Evolutionary conservation across 345 rosid genomes (phyloP), one percentile per base, ranked within the genome.

Genomic region (Moricandia arvensis): DNA sequence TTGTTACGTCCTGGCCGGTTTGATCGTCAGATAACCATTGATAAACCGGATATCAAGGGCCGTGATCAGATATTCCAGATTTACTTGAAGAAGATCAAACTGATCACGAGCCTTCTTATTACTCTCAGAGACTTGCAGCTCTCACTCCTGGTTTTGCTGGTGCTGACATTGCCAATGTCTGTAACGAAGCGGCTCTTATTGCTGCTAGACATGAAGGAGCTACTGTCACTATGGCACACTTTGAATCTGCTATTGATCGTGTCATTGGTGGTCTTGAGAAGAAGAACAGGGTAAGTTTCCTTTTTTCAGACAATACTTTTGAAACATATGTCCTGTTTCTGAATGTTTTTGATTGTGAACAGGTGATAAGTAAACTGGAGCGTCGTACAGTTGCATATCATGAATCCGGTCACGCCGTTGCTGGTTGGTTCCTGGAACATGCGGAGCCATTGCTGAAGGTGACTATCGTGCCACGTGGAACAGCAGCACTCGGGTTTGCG

Each of bases 141-240:
- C 91, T 95, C n/a, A 92, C 96, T 53, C 97, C 99, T 10, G 99
- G 97, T 37, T 95, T 95, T 80, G 91, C 98, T 66, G 98, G 98
- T 51, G 97, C 97, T 18, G 98, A 94, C 79, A 90, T 94, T 71
- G 98, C 97, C 2, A 95, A 95, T 81, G 93, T 95, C 37, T 87
- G 94, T 82, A 95, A 95, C 61, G 99, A 95, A 68, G 99, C 96
- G 21, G 99, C 97, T 78, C 79, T 95, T 69, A 88, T 95, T 71
- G 96, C 97, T 5, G 97, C 97, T 24, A 89, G 97, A 83, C 75
- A 74, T 8, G 97, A 86, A 69, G 73, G 73, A 35, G 55, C 74
- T 1, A 80, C 76, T 21, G 89, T 92, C 57, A 87, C 86, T 0
- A 88, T 92, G 97, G 87, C 85, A 4, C 96, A 95, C 64, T 92